Base-by-base conservation (phyloP, 2,329 filamentous ascomycete species). In the Cladophialophora bantiana region DNA sequence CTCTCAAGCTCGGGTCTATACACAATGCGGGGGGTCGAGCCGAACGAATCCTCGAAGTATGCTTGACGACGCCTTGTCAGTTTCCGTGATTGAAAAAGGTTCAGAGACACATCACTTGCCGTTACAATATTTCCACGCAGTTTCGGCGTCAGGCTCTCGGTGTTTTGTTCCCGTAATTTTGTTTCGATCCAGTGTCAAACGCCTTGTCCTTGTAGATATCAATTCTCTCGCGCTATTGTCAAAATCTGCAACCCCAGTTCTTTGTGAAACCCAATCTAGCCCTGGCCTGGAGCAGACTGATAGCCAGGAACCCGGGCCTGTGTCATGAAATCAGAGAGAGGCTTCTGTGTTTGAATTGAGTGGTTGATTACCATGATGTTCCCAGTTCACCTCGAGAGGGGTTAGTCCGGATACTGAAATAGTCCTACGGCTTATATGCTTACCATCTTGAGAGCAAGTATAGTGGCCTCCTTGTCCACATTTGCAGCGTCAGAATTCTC, bases 21-120 rank as follows among this genome's bases (percentile, higher is more conserved):
- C 9, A 62, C 42, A 31, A 62, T 32, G 26, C 59, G 45, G 35
- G 36, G 26, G 18, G 36, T 62, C 12, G 42, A 13, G 12, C 54
- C 59, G 36, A 62, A 53, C 9, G 42, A 62, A 20, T 62, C 42
- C 13, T 62, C 59, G 40, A 62, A 62, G 36, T 53, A 62, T 15
- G 59, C 59, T 53, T 20, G 13, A 12, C 42, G 20, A 7, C 7
- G 20, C 20, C 42, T 48, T 20, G 42, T 48, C 42, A 48, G 42
- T n/a, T 20, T 48, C 20, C 20, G 42, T 9, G 36, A 18, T 18
- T 6, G 7, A n/a, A 48, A 20, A 20, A 20, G 20, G 1, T 2
- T 7, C n/a, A 48, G 9, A 38, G 4, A 20, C 42, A 48, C 42
- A 7, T 48, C 42, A 48, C 42, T 48, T 48, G 42, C 42, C 42